Evolutionary conservation across 306 rosid species (phyloP).

Genomic region (Styphnolobium japonicum): DNA sequence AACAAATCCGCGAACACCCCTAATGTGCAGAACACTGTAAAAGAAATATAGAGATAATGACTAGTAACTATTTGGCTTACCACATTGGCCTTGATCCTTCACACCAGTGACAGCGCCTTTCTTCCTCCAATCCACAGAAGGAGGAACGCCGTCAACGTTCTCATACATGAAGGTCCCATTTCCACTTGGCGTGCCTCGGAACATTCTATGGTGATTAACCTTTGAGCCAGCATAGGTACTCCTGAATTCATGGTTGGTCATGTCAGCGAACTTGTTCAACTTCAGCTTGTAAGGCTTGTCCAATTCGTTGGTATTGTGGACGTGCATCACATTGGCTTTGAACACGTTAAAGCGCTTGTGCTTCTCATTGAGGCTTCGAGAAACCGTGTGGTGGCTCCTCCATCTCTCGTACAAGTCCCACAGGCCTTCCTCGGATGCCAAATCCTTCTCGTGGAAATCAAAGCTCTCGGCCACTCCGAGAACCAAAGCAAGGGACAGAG

Average conservation of each 20-base stretch:
- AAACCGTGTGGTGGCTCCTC: conserved; percentile 55
- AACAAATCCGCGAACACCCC: too few species aligned
- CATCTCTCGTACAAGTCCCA: conserved; percentile 54
- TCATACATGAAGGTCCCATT: conserved; percentile 37
- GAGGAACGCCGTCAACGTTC: conserved; percentile 22
- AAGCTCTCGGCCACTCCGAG: conserved; percentile 13
- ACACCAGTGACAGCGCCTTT: conserved; percentile 47
- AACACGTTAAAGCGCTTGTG: conserved; percentile 50
- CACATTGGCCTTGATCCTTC: conserved; percentile 58
- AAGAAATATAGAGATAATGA: too few species aligned
- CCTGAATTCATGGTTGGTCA: conserved; percentile 54
- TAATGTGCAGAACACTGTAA: too few species aligned
- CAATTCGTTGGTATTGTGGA: conserved; percentile 42
- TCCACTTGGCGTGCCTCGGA: conserved; percentile 34
- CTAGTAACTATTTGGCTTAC: conserved; percentile 22
- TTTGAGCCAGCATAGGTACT: conserved; percentile 42
- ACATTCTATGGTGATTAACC: conserved; percentile 47
- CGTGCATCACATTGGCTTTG: conserved; percentile 48
- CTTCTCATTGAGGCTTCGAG: conserved; percentile 41
- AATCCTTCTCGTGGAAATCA: conserved; percentile 41
- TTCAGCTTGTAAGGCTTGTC: conserved; percentile 58
- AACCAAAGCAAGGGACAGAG: conserved; percentile 32
- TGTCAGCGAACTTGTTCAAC: conserved; percentile 51
- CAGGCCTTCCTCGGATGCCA: conserved; percentile 34
- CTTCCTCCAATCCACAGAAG: conserved; percentile 53